Evolutionary conservation across 108 stramenopile genomes (phyloP).

Genomic region (Skeletonema grethae): DNA sequence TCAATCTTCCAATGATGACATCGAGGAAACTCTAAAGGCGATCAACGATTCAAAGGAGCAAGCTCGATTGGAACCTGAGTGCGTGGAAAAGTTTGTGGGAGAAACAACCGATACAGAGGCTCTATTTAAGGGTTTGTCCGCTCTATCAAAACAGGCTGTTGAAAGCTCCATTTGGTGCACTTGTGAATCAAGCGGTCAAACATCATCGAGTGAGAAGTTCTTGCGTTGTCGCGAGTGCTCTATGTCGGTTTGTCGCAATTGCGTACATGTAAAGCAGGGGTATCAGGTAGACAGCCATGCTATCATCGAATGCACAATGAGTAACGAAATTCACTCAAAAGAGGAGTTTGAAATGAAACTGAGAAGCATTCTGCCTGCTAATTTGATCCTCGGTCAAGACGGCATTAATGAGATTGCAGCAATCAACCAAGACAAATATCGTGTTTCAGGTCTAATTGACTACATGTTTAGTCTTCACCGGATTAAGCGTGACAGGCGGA

Average conservation of each 20-base stretch:
- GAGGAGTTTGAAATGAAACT: constrained; percentile 51
- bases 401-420: constrained; percentile 46
- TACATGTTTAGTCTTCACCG: constrained; percentile 53
- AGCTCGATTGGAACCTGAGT: background rate
- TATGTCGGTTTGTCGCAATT: constrained; percentile 57
- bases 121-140: constrained; percentile 40
- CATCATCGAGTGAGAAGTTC: constrained; percentile 37
- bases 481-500: constrained; percentile 49
- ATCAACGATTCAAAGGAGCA: background rate
- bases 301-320: constrained; percentile 19
- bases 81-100: background rate
- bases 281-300: constrained; percentile 54
- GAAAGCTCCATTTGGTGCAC: constrained; percentile 69
- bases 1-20: constrained; percentile 5
- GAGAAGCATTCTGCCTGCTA: constrained; percentile 46
- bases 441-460: constrained; percentile 34
- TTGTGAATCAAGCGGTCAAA: constrained; percentile 64
- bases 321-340: constrained; percentile 20
- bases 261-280: constrained; percentile 41
- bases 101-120: constrained; percentile 20
- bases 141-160: constrained; percentile 46
- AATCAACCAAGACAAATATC: constrained; percentile 39
- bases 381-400: constrained; percentile 35
- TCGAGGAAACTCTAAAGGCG: constrained; percentile 16
- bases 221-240: constrained; percentile 52